Conservation (phyloP, 2,329 filamentous ascomycete species). For the Fusarium longipes region DNA sequence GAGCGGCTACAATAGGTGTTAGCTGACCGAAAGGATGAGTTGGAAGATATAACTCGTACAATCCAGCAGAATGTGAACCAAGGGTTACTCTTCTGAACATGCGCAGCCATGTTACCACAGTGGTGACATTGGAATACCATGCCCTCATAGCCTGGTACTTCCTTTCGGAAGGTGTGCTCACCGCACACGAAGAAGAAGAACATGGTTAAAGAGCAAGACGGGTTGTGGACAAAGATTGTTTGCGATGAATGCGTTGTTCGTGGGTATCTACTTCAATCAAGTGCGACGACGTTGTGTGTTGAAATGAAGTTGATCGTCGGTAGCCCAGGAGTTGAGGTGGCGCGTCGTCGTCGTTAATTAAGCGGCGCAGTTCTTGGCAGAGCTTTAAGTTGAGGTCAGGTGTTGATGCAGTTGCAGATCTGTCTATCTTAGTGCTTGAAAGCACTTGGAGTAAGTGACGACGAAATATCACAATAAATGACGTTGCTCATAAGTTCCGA, state of each 20-base stretch:
- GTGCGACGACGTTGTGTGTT: constrained; percentile 12
- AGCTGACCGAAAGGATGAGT: constrained; percentile 15
- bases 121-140: constrained; percentile 72
- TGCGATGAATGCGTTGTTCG: neutral
- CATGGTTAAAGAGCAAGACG: constrained; percentile 53
- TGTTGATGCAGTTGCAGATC: neutral
- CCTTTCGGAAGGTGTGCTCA: constrained; percentile 70
- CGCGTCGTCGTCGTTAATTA: constrained; percentile 32
- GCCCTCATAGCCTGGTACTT: constrained; percentile 70
- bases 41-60: constrained; percentile 55
- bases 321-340: constrained; percentile 15
- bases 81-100: constrained; percentile 71
- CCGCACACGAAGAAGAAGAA: constrained; percentile 72
- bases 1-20: constrained; percentile 64
- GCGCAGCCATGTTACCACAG: constrained; percentile 72
- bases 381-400: constrained; percentile 19
- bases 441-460: neutral
- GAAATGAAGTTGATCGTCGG: neutral
- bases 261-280: neutral
- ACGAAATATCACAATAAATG: neutral
- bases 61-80: constrained; percentile 87
- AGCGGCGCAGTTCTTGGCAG: constrained; percentile 41
- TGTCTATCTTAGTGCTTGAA: neutral
- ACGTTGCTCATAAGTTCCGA: neutral
- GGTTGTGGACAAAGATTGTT: neutral